A percentile compares a stretch with the other conserved stretches of the same genome.
phyloP scores from a whole-genome alignment of 2,329 filamentous ascomycete species.

The Aspergillus pseudoglaucus region DNA sequence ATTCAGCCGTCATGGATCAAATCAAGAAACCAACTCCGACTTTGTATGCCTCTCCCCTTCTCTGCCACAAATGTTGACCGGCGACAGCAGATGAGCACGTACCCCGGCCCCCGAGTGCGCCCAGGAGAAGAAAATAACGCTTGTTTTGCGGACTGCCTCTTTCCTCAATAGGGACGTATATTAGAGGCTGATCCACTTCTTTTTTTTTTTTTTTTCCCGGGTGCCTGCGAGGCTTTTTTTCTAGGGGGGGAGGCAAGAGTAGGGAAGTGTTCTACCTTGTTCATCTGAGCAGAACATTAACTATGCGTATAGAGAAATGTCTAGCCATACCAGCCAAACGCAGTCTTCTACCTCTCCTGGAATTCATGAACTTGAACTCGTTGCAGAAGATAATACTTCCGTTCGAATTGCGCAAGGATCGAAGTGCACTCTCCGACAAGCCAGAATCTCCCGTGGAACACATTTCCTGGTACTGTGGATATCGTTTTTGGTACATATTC shows the following conservation, averaged over 20 bases:
- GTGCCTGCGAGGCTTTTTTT: not conserved
- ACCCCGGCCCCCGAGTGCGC: not conserved
- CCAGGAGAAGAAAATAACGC: not conserved
- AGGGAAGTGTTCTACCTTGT: not conserved
- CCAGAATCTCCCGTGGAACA: not conserved
- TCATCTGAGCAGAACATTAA: not conserved
- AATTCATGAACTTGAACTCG: not conserved
- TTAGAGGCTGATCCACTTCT: not conserved
- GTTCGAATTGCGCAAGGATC: not conserved
- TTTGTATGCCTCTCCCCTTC: not conserved
- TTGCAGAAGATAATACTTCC: not conserved
- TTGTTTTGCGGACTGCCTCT: not conserved
- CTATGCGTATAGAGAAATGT: not conserved
- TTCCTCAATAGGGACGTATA: not conserved
- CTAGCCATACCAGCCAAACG: not conserved
- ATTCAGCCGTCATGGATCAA: too few relatives aligned
- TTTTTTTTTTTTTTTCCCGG: too few relatives aligned
- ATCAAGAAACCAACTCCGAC: not conserved
- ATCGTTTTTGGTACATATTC: not conserved
- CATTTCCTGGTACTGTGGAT: not conserved
- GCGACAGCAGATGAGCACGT: not conserved
- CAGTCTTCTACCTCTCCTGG: not conserved
- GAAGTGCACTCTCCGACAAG: not conserved
- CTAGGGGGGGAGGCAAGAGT: not conserved
- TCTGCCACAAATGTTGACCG: not conserved